Base-by-base conservation (phyloP, 2,329 filamentous ascomycete species). In the Aureobasidium sp. region DNA sequence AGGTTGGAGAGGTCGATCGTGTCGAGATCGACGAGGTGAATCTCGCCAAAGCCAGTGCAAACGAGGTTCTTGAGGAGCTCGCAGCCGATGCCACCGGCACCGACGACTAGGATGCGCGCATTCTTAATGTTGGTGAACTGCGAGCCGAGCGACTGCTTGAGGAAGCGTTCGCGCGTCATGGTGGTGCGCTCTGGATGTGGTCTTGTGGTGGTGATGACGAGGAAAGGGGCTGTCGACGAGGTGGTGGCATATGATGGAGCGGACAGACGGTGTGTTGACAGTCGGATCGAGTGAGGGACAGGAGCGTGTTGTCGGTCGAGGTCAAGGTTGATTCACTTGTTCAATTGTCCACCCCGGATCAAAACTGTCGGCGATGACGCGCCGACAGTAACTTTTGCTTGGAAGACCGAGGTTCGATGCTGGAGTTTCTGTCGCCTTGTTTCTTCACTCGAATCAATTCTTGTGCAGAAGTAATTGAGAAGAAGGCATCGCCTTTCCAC, bases 1-100 rank as follows among this genome's bases (percentile, higher is more conserved):
- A 99, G 82, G 72, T 99, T 99, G 77, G 91, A 96, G 24, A 99
- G 82, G 72, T 99, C 94, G 77, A 99, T 97, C 1, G 94, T 99
- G 74, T 99, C 94, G 64, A 99, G 88, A 75, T 99, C 94, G 68
- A 99, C 91, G 49, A 97, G 87, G 74, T 96, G 90, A 56, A 97
- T 86, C 76, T 96, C 89, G 67, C 91, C 91, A 69, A 96, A 99
- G 67, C 93, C 92, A 47, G 87, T 89, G 53, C 96, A 86, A 48
- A 93, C 91, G 62, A 99, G 85, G 75, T 97, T 96, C 81, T 99
- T 99, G 66, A 99, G 85, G 8, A 99, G 82, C 77, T 99, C 94
- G 77, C 94, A 99, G 68, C 94, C 94, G 72, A 99, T 99, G 65
- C 94, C 94, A 65, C 94, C 94, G 61, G 94, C 94, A 70, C 94